A percentile compares a stretch with the other conserved stretches of the same genome.
These are phyloP conservation scores for Phytophthora pistaciae DNA, from an alignment of 352 stramenopile species.

Conservation along the genomic window DNA sequence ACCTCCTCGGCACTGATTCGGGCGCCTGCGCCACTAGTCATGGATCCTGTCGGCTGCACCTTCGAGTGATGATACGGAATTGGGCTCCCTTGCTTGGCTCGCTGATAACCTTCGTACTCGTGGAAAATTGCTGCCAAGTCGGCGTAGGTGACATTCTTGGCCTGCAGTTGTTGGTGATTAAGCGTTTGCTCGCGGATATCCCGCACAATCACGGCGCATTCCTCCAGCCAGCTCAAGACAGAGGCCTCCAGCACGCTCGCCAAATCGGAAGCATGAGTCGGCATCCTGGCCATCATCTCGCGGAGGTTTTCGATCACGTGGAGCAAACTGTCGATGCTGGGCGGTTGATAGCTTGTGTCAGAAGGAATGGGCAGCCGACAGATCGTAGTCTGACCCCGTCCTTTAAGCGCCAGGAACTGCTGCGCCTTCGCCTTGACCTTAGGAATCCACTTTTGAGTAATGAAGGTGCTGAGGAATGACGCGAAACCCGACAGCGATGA, in stretches of 20 bases:
- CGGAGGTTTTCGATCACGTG: slow-evolving; percentile 73
- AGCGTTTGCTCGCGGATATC: slow-evolving; percentile 82
- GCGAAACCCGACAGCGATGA: slow-evolving; percentile 45
- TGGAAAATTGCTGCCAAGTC: slow-evolving; percentile 73
- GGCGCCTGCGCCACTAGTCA: background rate
- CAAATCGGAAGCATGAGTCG: slow-evolving; percentile 64
- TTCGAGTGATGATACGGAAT: slow-evolving; percentile 68
- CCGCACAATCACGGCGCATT: slow-evolving; percentile 74
- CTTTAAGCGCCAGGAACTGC: slow-evolving; percentile 70
- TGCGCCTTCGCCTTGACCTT: slow-evolving; percentile 79
- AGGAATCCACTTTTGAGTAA: slow-evolving; percentile 78
- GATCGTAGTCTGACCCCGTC: slow-evolving; percentile 48
- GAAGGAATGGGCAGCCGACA: slow-evolving; percentile 68
- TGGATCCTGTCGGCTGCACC: slow-evolving; percentile 28
- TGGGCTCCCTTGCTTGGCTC: slow-evolving; percentile 58
- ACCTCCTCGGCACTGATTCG: slow-evolving; percentile 39
- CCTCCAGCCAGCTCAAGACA: slow-evolving; percentile 75
- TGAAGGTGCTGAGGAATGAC: slow-evolving; percentile 74
- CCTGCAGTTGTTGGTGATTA: slow-evolving; percentile 72
- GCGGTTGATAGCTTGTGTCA: slow-evolving; percentile 80
- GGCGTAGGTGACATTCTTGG: slow-evolving; percentile 55
- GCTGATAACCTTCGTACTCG: slow-evolving; percentile 73
- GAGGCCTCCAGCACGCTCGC: slow-evolving; percentile 71
- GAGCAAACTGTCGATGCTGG: slow-evolving; percentile 80
- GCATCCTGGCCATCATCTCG: slow-evolving; percentile 80